These are phyloP conservation scores for Dendrobium nobile DNA, from an alignment of 106 monocot species.

Conservation along the genomic window DNA sequence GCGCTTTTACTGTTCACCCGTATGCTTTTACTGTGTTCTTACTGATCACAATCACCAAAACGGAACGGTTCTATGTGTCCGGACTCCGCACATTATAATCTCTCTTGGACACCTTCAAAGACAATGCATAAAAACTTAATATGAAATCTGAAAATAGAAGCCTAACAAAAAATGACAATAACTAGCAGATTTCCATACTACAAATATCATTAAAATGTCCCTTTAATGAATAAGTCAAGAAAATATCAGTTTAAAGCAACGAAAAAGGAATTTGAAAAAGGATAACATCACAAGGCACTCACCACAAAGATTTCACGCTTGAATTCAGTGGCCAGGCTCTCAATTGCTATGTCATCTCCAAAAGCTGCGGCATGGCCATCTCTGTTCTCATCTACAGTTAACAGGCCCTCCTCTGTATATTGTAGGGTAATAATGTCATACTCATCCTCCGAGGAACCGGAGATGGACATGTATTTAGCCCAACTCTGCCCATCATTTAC, in stretches of 20 bases:
- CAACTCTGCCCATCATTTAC: constrained; percentile 70
- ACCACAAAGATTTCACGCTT: constrained; percentile 87
- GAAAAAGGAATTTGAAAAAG: neutral
- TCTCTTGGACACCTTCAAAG: neutral
- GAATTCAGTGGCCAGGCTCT: constrained; percentile 82
- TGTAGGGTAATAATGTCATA: constrained; percentile 82
- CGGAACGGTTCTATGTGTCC: too few relatives aligned
- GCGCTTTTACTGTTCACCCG: too few relatives aligned
- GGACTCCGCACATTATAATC: too few relatives aligned
- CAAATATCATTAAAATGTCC: neutral
- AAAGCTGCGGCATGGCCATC: constrained; percentile 81
- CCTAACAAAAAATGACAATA: neutral
- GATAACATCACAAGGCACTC: constrained; percentile 11
- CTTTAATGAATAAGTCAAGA: neutral
- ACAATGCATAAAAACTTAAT: neutral
- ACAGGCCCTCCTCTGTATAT: constrained; percentile 83
- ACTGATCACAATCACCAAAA: too few relatives aligned
- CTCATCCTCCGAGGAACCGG: constrained; percentile 74
- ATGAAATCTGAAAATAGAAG: neutral
- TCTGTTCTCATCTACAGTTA: constrained; percentile 78
- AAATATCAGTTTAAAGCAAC: neutral
- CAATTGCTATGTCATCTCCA: constrained; percentile 94
- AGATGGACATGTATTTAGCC: constrained; percentile 91
- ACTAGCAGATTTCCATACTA: neutral
- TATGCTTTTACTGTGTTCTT: too few relatives aligned